Conservation (phyloP, 106 monocot genomes). For the Allium sativum region DNA sequence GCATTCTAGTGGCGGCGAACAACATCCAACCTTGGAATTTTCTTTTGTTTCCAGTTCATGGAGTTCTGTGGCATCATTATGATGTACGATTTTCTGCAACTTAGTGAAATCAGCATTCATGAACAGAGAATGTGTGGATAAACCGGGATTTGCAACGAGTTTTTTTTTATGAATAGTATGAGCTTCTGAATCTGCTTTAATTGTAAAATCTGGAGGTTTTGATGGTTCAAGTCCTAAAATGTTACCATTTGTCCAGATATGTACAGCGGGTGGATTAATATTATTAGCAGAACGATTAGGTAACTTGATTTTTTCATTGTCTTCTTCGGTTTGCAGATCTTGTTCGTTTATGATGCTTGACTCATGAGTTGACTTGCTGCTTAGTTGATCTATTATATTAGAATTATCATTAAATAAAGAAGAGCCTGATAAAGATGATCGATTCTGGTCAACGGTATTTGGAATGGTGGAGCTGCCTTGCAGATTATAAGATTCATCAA, state of each 20-base stretch:
- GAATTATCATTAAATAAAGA: too few relatives aligned
- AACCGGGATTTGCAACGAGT: constrained; percentile 3
- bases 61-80: constrained; percentile 12
- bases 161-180: neutral
- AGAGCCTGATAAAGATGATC: too few relatives aligned
- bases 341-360: constrained; percentile 9
- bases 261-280: constrained; percentile 21
- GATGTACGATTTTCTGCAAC: constrained; percentile 16
- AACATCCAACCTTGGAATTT: constrained; percentile 20
- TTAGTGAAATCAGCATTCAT: constrained; percentile 12
- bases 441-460: too few relatives aligned
- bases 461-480: too few relatives aligned
- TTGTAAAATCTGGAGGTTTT: constrained; percentile 68
- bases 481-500: too few relatives aligned
- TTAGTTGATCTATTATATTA: too few relatives aligned
- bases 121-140: constrained; percentile 12
- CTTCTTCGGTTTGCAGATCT: constrained; percentile 1
- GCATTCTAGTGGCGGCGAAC: constrained; percentile 80
- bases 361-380: neutral
- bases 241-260: constrained; percentile 86
- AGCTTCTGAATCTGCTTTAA: constrained; percentile 6
- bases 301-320: neutral
- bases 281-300: constrained; percentile 14
- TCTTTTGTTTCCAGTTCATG: constrained; percentile 13
- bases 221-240: constrained; percentile 93